These are phyloP conservation scores for Septoria petroselini DNA, from an alignment of 2,329 filamentous ascomycete genomes.

Conservation along the genomic window DNA sequence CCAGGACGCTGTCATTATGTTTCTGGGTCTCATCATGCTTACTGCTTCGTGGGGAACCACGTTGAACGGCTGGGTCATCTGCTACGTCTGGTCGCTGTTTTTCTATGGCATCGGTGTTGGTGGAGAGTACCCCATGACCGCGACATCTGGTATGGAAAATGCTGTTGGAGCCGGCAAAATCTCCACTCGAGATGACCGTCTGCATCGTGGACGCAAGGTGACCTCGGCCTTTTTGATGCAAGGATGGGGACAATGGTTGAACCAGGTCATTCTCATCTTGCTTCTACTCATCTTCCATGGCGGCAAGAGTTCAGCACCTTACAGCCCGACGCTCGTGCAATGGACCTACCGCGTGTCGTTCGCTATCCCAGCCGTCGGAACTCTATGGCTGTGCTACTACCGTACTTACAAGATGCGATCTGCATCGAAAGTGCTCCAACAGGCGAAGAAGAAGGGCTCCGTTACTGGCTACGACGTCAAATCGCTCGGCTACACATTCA, in stretches of 20 bases:
- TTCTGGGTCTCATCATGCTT: constrained; percentile 85
- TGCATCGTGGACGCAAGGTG: constrained; percentile 93
- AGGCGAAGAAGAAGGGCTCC: constrained; percentile 78
- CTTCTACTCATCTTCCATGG: constrained; percentile 86
- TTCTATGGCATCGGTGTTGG: constrained; percentile 75
- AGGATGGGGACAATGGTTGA: constrained; percentile 94
- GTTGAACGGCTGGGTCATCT: constrained; percentile 93
- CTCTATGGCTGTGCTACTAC: constrained; percentile 93
- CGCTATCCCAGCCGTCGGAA: constrained; percentile 83
- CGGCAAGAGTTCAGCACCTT: constrained; percentile 71
- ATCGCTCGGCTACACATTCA: constrained; percentile 74
- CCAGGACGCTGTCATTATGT: constrained; percentile 93
- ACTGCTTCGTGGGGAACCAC: constrained; percentile 85
- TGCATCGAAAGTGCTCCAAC: constrained; percentile 75
- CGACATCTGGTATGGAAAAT: constrained; percentile 79
- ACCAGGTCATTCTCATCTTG: constrained; percentile 85
- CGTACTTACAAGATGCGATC: constrained; percentile 92
- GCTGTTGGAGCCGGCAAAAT: constrained; percentile 80
- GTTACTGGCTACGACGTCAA: constrained; percentile 91
- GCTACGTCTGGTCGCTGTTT: constrained; percentile 92
- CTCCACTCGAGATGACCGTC: constrained; percentile 86
- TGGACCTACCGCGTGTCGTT: constrained; percentile 93
- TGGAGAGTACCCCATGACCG: constrained; percentile 95
- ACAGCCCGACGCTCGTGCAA: constrained; percentile 73
- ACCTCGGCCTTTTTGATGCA: constrained; percentile 97